Base-by-base conservation (phyloP, 768 basidiomycete species). In the Russula virescens region DNA sequence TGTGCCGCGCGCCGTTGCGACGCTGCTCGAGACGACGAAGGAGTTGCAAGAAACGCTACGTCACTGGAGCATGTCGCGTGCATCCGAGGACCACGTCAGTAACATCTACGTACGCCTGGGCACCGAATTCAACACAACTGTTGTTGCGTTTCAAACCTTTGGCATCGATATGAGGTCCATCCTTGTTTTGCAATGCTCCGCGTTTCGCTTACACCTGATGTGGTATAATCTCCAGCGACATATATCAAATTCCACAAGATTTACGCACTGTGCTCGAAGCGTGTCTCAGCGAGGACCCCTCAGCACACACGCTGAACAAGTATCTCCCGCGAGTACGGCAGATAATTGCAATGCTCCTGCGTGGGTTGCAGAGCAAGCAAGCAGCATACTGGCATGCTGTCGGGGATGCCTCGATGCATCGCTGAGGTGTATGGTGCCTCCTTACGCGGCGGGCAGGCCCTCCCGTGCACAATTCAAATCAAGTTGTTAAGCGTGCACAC, bases 51-150 rank as follows among this genome's bases (percentile, higher is more conserved):
- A 89, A 18, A 74, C 81, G 1, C 80, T 95, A 50, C 79, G 75
- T 28, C 80, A 80, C 62, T 95, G 94, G 93, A 82, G 85, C 53
- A 64, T 74, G 1, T 76, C 79, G 3, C 76, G 81, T 49, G 84
- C 84, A 1, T 74, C 80, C 1, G 88, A 92, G 57, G 76, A 74
- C 16, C 78, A 91, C 70, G 92, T 98, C 69, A 92, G 89, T 78
- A 86, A 96, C 72, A 82, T 90, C 57, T 98, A 94, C 72, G 90
- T 98, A 58, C 82, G 85, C 68, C 82, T 97, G 18, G 94, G 93
- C 48, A 88, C 89, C 70, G 88, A 94, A 68, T 95, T 97, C 78
- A 94, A 94, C 73, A 75, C 80, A 2, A 87, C 87, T 46, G 82
- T 91, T 23, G 78, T 75, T 43, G 90, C 93, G 0, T 97, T 98